These are phyloP conservation scores for Jatropha multifida DNA, from an alignment of 441 rosid species.

Conservation along the genomic window DNA sequence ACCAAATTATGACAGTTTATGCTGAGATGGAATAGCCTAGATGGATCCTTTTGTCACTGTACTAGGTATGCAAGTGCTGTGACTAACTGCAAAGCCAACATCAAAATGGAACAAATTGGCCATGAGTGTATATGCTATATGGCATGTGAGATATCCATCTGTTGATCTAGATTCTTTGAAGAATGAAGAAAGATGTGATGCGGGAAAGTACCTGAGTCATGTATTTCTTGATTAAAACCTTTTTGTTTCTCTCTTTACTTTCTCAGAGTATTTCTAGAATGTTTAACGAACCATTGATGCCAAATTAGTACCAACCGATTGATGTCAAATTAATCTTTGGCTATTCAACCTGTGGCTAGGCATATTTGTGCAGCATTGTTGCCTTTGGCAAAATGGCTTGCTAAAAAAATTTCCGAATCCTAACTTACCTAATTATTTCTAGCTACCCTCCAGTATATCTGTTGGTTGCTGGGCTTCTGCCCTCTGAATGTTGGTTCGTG, in stretches of 20 bases:
- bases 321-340: background rate
- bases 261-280: background rate
- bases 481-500: background rate
- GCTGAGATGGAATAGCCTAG: background rate
- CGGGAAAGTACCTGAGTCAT: background rate
- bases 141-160: background rate
- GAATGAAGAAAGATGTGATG: too few relatives aligned
- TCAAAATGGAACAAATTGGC: background rate
- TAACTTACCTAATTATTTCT: background rate
- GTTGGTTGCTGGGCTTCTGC: background rate
- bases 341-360: background rate
- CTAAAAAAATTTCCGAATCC: background rate
- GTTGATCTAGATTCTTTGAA: background rate
- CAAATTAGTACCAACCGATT: background rate
- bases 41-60: slow-evolving; percentile 3
- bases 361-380: background rate
- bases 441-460: background rate
- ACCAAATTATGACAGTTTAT: background rate
- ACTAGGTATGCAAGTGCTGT: background rate
- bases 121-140: background rate
- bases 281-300: background rate
- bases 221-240: background rate
- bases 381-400: background rate
- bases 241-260: background rate
- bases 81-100: background rate